These are phyloP conservation scores for Aspergillus hancockii DNA, from an alignment of 495 filamentous ascomycete genomes.

Conservation along the genomic window DNA sequence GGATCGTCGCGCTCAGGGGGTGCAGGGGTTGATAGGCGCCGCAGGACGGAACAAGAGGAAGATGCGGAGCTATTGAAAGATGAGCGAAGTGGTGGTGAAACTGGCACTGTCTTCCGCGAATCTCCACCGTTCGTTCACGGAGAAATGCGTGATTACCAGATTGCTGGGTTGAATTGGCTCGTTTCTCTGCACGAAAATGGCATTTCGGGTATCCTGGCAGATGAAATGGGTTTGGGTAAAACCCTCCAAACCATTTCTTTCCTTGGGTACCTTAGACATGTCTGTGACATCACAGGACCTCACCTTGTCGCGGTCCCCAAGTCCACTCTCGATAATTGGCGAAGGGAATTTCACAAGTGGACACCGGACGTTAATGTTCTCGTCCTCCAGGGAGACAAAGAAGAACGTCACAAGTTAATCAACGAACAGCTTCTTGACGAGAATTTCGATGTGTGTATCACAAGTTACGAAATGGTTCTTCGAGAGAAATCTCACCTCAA, in stretches of 20 bases:
- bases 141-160: conserved; percentile 92
- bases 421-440: conserved; percentile 87
- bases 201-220: conserved; percentile 95
- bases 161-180: conserved; percentile 96
- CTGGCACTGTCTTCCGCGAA: conserved; percentile 87
- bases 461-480: conserved; percentile 96
- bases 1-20: conserved; percentile 77
- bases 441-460: conserved; percentile 91
- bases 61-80: conserved; percentile 93
- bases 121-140: conserved; percentile 87
- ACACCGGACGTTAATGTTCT: conserved; percentile 94
- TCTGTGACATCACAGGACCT: conserved; percentile 85
- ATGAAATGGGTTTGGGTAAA: conserved; percentile 97
- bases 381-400: conserved; percentile 93
- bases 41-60: conserved; percentile 95
- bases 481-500: conserved; percentile 93
- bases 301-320: conserved; percentile 95
- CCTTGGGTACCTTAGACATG: conserved; percentile 88
- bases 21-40: conserved; percentile 75
- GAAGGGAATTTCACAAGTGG: conserved; percentile 90
- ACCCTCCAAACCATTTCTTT: conserved; percentile 91
- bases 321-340: conserved; percentile 98
- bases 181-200: conserved; percentile 97
- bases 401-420: conserved; percentile 86
- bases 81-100: conserved; percentile 82